Percentiles rank a stretch among this genome's conserved stretches.
These are phyloP conservation scores for Candida railenensis DNA, from an alignment of 805 yeast species.

Conservation along the genomic window DNA sequence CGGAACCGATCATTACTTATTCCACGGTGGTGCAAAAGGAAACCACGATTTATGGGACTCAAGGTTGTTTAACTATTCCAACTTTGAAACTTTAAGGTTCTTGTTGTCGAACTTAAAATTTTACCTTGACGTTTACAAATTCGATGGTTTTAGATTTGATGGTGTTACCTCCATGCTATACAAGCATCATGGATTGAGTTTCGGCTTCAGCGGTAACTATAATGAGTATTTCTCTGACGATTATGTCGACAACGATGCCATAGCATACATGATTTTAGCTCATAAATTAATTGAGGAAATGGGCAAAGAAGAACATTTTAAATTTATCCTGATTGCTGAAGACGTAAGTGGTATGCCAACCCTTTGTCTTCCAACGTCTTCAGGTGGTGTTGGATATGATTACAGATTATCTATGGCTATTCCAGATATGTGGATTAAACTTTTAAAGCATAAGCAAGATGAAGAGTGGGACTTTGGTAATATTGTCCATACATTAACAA, in stretches of 20 bases:
- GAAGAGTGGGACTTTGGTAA: slow-evolving; percentile 89
- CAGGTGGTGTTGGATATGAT: slow-evolving; percentile 93
- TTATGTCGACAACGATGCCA: slow-evolving; percentile 83
- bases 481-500: slow-evolving; percentile 79
- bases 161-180: slow-evolving; percentile 96
- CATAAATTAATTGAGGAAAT: slow-evolving; percentile 67
- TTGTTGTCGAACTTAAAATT: slow-evolving; percentile 80
- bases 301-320: slow-evolving; percentile 34
- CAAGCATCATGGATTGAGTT: slow-evolving; percentile 88
- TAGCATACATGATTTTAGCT: slow-evolving; percentile 87
- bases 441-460: slow-evolving; percentile 77
- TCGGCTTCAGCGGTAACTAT: slow-evolving; percentile 88
- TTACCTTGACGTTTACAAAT: slow-evolving; percentile 76
- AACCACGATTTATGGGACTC: slow-evolving; percentile 94
- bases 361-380: slow-evolving; percentile 65
- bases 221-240: slow-evolving; percentile 81
- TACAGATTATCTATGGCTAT: slow-evolving; percentile 95
- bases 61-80: slow-evolving; percentile 88
- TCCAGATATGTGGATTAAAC: slow-evolving; percentile 99
- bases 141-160: slow-evolving; percentile 95
- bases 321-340: slow-evolving; percentile 83
- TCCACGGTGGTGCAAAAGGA: slow-evolving; percentile 91
- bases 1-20: slow-evolving; percentile 93
- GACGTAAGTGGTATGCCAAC: slow-evolving; percentile 99
- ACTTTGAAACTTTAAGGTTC: slow-evolving; percentile 87